These are phyloP conservation scores for Colletotrichum truncatum DNA, from an alignment of 2,329 filamentous ascomycete genomes.

Conservation along the genomic window DNA sequence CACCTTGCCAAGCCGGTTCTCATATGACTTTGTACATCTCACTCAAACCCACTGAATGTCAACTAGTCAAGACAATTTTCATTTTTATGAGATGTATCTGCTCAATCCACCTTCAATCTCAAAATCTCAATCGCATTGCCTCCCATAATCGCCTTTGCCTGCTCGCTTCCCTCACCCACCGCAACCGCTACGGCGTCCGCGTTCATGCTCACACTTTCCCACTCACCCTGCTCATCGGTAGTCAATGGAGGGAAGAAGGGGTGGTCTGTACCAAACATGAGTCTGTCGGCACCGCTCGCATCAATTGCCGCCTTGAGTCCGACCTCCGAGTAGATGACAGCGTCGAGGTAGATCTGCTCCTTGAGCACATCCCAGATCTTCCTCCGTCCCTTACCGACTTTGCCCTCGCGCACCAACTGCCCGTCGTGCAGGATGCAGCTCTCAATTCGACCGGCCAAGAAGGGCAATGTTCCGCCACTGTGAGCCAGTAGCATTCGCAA, in stretches of 20 bases:
- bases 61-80: background rate
- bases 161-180: slow-evolving; percentile 54
- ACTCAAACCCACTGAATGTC: background rate
- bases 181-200: slow-evolving; percentile 62
- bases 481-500: slow-evolving; percentile 85
- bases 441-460: slow-evolving; percentile 88
- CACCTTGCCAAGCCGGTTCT: background rate
- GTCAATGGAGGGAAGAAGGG: slow-evolving; percentile 84
- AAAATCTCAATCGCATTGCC: slow-evolving; percentile 67
- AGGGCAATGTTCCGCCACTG: slow-evolving; percentile 88
- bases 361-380: slow-evolving; percentile 65
- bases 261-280: slow-evolving; percentile 86
- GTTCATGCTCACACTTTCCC: slow-evolving; percentile 72
- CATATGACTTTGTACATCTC: background rate
- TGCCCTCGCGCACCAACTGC: slow-evolving; percentile 73
- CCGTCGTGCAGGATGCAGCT: slow-evolving; percentile 87
- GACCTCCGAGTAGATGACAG: slow-evolving; percentile 82
- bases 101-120: slow-evolving; percentile 22
- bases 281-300: slow-evolving; percentile 69
- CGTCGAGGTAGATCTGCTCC: slow-evolving; percentile 87
- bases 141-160: slow-evolving; percentile 65
- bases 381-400: slow-evolving; percentile 55
- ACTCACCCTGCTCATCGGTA: slow-evolving; percentile 68
- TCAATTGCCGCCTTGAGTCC: slow-evolving; percentile 77
- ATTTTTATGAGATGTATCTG: background rate